Base-by-base conservation (phyloP, 2,329 filamentous ascomycete species). In the Trichothecium sympodiale region DNA sequence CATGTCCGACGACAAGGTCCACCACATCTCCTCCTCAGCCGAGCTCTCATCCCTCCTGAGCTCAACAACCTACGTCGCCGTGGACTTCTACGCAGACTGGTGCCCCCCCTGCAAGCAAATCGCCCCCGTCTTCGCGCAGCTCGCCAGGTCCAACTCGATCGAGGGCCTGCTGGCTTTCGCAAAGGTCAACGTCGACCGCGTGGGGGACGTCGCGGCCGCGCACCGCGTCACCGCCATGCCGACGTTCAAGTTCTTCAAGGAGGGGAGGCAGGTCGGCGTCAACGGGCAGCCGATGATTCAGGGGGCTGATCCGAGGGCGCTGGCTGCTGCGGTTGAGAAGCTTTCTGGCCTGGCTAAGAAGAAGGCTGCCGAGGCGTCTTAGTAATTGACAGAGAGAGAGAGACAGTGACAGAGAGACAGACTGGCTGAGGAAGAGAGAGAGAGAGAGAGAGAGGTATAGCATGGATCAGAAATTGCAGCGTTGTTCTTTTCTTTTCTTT, bases 161-260 rank as follows among this genome's bases (percentile, higher is more conserved):
- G 44, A 47, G 33, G 75, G 73, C 61, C 55, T 72, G 41, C 58
- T 81, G 45, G 71, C 74, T 58, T 95, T 94, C 65, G 80, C 76
- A 69, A 93, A 94, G 73, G 69, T 95, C 57, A 87, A 96, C 61
- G 86, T 94, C 48, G 89, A 96, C 61, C 71, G 86, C 44, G 69
- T 87, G 29, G 66, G 77, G 46, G 78, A 84, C 1, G 72, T 91
- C 33, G 78, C 85, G 17, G 69, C 78, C 49, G 75, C 86, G 50
- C 79, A 91, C 48, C 73, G 74, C 46, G 74, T 96, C 58, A 77
- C 82, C 51, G 86, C 88, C 58, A 95, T 96, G 89, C 89, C 89
- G 34, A 94, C 87, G 9, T 95, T 96, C 62, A 50, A 84, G 38
- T 65, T 94, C 56, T 94, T 89, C 77, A 87, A 88, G 71, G 63